Conservation (phyloP, 208 protist genomes). For the Porcisia deanei region DNA sequence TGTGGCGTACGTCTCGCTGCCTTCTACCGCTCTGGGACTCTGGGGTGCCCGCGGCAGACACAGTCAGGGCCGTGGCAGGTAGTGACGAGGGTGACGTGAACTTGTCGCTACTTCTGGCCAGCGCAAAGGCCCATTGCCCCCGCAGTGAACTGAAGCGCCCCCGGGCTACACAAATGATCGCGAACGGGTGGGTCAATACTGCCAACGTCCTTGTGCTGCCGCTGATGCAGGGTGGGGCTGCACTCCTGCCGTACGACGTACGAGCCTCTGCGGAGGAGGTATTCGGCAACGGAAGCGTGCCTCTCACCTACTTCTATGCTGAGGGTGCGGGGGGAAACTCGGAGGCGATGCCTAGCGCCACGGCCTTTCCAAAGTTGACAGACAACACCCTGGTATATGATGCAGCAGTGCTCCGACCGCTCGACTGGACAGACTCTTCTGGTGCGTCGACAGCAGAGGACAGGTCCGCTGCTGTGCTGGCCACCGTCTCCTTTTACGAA, state of each 20-base stretch:
- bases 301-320: constrained; percentile 25
- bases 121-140: background rate
- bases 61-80: background rate
- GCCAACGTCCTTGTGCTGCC: constrained; percentile 64
- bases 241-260: constrained; percentile 63
- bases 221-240: constrained; percentile 88
- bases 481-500: constrained; percentile 85
- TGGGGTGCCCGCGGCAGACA: background rate
- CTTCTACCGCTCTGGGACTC: constrained; percentile 29
- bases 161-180: background rate
- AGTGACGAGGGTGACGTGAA: background rate
- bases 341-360: constrained; percentile 2
- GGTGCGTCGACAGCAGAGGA: background rate
- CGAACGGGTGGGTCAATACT: constrained; percentile 42
- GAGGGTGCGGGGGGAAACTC: constrained; percentile 4
- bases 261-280: constrained; percentile 28
- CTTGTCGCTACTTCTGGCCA: constrained; percentile 6
- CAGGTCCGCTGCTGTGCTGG: constrained; percentile 25
- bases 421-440: background rate
- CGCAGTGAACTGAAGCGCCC: background rate
- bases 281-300: constrained; percentile 32
- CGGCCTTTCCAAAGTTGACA: constrained; percentile 10
- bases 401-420: constrained; percentile 43
- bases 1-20: constrained; percentile 72
- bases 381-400: constrained; percentile 76